A percentile compares a stretch with the other conserved stretches of the same genome.
Evolutionary conservation across 1,284 basidiomycete genomes (phyloP).

Genomic region (Ustilago loliicola): DNA sequence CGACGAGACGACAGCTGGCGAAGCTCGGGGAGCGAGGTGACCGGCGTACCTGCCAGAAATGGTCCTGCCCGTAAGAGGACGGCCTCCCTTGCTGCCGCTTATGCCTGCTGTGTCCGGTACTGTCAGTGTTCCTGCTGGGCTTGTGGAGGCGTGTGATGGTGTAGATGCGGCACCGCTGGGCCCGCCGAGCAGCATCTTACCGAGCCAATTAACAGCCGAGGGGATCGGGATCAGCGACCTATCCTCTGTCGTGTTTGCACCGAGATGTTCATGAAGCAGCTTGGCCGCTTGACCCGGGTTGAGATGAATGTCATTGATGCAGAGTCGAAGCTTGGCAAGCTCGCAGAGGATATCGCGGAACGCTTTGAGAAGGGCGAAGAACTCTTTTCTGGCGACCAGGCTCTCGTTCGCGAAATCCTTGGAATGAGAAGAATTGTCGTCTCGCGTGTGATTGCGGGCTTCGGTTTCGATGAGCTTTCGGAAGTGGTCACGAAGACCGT

Average conservation of each 20-base stretch:
- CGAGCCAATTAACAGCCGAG: slow-evolving; percentile 57
- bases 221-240: slow-evolving; percentile 49
- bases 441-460: slow-evolving; percentile 42
- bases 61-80: slow-evolving; percentile 27
- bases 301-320: slow-evolving; percentile 89
- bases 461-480: slow-evolving; percentile 75
- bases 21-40: slow-evolving; percentile 51
- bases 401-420: slow-evolving; percentile 43
- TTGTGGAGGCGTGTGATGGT: slow-evolving; percentile 15
- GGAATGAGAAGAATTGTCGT: slow-evolving; percentile 71
- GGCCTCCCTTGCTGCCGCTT: slow-evolving; percentile 14
- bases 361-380: slow-evolving; percentile 85
- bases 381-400: slow-evolving; percentile 82
- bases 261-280: slow-evolving; percentile 66
- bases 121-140: slow-evolving; percentile 5
- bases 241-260: slow-evolving; percentile 48
- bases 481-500: slow-evolving; percentile 81
- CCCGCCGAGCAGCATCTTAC: slow-evolving; percentile 53
- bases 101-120: slow-evolving; percentile 23
- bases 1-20: slow-evolving; percentile 53
- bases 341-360: slow-evolving; percentile 88
- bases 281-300: slow-evolving; percentile 79
- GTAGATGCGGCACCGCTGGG: slow-evolving; percentile 23
- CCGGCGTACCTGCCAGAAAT: slow-evolving; percentile 33
- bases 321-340: slow-evolving; percentile 83